Evolutionary conservation across 2,329 filamentous ascomycete genomes (phyloP).

Genomic region (Mycogone perniciosa): DNA sequence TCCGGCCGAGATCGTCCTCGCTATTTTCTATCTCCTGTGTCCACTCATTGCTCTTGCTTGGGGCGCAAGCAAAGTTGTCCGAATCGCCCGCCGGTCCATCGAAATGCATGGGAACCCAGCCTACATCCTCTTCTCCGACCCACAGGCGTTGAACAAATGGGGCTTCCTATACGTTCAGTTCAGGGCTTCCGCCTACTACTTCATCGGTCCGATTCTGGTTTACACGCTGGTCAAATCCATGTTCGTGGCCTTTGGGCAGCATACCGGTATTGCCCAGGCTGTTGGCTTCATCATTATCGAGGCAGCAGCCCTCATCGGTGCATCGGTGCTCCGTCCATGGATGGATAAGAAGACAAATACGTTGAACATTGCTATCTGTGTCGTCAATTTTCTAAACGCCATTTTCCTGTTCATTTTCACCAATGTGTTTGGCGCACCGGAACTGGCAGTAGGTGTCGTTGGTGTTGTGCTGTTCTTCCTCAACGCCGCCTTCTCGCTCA

Average conservation of each 20-base stretch:
- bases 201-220: slow-evolving; percentile 69
- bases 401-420: slow-evolving; percentile 86
- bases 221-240: slow-evolving; percentile 83
- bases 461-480: slow-evolving; percentile 83
- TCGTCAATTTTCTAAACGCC: slow-evolving; percentile 81
- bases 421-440: slow-evolving; percentile 73
- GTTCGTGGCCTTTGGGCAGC: slow-evolving; percentile 77
- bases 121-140: slow-evolving; percentile 92
- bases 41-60: slow-evolving; percentile 71
- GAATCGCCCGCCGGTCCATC: slow-evolving; percentile 79
- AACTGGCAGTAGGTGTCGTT: slow-evolving; percentile 76
- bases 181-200: slow-evolving; percentile 91
- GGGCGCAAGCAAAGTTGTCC: slow-evolving; percentile 83
- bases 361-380: slow-evolving; percentile 88
- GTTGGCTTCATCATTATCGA: slow-evolving; percentile 82
- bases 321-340: slow-evolving; percentile 81
- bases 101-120: slow-evolving; percentile 90
- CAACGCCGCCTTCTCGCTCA: slow-evolving; percentile 75
- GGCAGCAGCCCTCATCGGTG: slow-evolving; percentile 65
- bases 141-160: slow-evolving; percentile 89
- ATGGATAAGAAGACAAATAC: slow-evolving; percentile 98
- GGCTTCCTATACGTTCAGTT: slow-evolving; percentile 96
- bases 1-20: slow-evolving; percentile 76
- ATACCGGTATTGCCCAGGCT: slow-evolving; percentile 64
- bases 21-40: slow-evolving; percentile 77